A percentile compares a stretch with the other conserved stretches of the same genome.
phyloP scores from a whole-genome alignment of 768 basidiomycete species.

The Mycena galericulata region DNA sequence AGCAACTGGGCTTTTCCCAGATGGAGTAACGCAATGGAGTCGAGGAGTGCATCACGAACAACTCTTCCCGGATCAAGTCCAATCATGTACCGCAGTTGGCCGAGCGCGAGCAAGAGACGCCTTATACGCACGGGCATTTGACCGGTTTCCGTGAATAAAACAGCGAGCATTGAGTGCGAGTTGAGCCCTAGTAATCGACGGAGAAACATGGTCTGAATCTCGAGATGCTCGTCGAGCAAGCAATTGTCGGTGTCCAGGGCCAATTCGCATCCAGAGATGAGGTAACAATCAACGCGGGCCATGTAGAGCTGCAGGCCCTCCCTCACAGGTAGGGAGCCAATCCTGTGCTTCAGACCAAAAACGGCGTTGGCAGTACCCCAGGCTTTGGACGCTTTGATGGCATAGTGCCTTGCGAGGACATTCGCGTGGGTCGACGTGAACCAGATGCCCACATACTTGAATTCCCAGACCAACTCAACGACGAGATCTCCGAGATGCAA shows the following conservation, averaged over 20 bases:
- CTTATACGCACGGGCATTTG: constrained; percentile 20
- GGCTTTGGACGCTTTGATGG: no score
- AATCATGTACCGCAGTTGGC: constrained; percentile 8
- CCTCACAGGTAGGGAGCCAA: background rate
- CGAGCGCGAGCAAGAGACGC: constrained; percentile 3
- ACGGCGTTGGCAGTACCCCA: background rate
- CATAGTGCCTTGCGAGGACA: constrained; percentile 13
- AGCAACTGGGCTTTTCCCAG: no score
- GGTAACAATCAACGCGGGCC: background rate
- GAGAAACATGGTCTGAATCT: background rate
- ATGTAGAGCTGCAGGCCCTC: background rate
- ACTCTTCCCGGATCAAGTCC: background rate
- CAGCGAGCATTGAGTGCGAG: background rate
- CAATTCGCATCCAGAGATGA: background rate
- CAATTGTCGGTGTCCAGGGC: background rate
- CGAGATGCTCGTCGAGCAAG: background rate
- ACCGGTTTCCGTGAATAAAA: constrained; percentile 26
- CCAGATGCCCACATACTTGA: constrained; percentile 34
- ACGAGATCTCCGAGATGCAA: background rate
- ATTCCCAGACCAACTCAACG: constrained; percentile 6
- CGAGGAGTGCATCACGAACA: background rate
- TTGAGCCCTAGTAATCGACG: constrained; percentile 3
- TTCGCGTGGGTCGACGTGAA: constrained; percentile 9
- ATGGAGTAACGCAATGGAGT: no score
- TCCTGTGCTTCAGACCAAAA: background rate